Base-by-base conservation (phyloP, 1,139 yeast genomes). In the Suhomyces ambrosiae region DNA sequence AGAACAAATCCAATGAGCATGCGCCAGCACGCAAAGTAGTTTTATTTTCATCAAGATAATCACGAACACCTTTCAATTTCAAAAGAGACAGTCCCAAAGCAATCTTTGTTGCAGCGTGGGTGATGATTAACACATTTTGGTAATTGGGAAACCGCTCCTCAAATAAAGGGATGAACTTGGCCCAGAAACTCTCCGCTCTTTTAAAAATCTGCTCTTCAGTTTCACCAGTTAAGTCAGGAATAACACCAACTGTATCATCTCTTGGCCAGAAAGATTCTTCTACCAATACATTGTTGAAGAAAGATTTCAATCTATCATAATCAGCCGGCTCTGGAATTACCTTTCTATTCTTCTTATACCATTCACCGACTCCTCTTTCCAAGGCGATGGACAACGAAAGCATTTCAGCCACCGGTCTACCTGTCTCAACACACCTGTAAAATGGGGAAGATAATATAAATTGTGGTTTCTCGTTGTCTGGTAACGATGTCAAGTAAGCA, bases 21-120 rank as follows among this genome's bases (percentile, higher is more conserved):
- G 82, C 77, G 13, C 68, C 77, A 42, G 67, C 79, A 31, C 74
- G 63, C 30, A 79, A 60, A 37, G 67, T 68, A 3, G 61, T 62
- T 23, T 52, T 49, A 3, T 60, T 46, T 5, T 68, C 68, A 49
- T 79, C 84, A 37, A 86, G 55, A n/a, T 67, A 53, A 21, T 74
- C 80, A 38, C 67, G 63, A 3, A 78, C 78, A 30, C 67, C 60
- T 2, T 58, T 48, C 38, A 71, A 70, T 2, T 77, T 78, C 48
- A 82, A 57, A 23, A 87, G 64, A 2, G 83, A 76, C 71, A 85
- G 73, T 2, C 95, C 95, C 17, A 87, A 64, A 0, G 89, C 87
- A 40, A 85, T 85, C 53, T 84, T 84, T 5, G 90, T 76, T 5
- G 96, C 95, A 2, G 95, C 96, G 58, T 87, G 96, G 7, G 92